Conservation (phyloP, 208 protist species). For the Phytomonas francai region DNA sequence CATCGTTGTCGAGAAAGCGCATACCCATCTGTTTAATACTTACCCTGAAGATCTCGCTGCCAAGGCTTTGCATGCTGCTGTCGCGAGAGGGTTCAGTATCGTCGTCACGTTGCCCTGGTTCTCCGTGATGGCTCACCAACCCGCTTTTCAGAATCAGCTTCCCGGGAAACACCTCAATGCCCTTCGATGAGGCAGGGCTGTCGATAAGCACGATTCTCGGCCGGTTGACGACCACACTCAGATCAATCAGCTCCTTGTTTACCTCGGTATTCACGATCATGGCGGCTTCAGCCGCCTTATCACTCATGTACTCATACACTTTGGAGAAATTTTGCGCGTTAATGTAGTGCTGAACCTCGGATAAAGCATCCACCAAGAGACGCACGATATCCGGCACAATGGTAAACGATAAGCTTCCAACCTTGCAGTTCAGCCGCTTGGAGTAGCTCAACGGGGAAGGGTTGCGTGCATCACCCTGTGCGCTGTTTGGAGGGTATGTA, state of each 20-base stretch:
- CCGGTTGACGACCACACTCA: constrained; percentile 52
- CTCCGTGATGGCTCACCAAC: constrained; percentile 15
- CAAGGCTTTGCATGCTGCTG: constrained; percentile 1
- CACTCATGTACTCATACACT: constrained; percentile 61
- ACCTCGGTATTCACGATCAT: background rate
- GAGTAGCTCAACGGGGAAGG: constrained; percentile 19
- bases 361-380: constrained; percentile 23
- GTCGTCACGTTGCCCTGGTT: constrained; percentile 1
- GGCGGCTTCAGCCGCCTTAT: constrained; percentile 23
- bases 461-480: background rate
- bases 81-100: constrained; percentile 6
- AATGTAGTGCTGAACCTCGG: constrained; percentile 49
- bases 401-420: constrained; percentile 44
- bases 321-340: constrained; percentile 58
- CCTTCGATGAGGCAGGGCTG: constrained; percentile 21
- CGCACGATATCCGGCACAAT: constrained; percentile 58
- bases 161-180: constrained; percentile 53
- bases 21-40: constrained; percentile 1
- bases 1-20: constrained; percentile 1
- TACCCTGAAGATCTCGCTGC: background rate
- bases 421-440: constrained; percentile 29
- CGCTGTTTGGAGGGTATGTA: background rate
- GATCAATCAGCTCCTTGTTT: constrained; percentile 32
- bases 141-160: constrained; percentile 41
- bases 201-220: constrained; percentile 51